phyloP scores from a whole-genome alignment of 371 early-diverging fungal genomes.

The Mucor sp. region DNA sequence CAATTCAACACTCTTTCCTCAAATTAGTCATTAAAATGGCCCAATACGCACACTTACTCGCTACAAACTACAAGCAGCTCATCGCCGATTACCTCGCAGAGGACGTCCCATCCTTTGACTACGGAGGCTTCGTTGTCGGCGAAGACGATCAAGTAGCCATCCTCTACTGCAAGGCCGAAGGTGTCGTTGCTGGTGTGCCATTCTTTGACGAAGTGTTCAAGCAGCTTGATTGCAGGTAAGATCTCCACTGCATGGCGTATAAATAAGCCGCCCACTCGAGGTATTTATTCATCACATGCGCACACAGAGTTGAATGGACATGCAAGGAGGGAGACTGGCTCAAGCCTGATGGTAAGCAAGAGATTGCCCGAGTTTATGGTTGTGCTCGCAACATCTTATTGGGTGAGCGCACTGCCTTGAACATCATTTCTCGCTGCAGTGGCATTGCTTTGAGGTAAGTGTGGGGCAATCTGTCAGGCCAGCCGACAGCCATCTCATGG shows the following conservation, averaged over 20 bases:
- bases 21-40: slow-evolving; percentile 25
- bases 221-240: slow-evolving; percentile 85
- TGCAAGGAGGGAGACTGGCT: slow-evolving; percentile 80
- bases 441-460: slow-evolving; percentile 87
- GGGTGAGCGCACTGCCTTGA: slow-evolving; percentile 95
- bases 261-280: background rate
- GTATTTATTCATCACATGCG: slow-evolving; percentile 17
- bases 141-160: slow-evolving; percentile 82
- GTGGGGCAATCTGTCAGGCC: background rate
- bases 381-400: slow-evolving; percentile 83
- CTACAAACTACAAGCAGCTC: slow-evolving; percentile 67
- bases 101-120: slow-evolving; percentile 97
- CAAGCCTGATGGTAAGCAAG: slow-evolving; percentile 66
- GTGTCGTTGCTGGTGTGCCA: slow-evolving; percentile 93
- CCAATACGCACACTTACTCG: slow-evolving; percentile 66
- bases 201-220: slow-evolving; percentile 95
- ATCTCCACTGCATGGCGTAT: background rate
- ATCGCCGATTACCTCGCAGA: slow-evolving; percentile 87
- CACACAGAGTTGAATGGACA: slow-evolving; percentile 83
- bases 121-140: slow-evolving; percentile 96
- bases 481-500: too few relatives aligned
- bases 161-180: slow-evolving; percentile 89
- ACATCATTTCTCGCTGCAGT: slow-evolving; percentile 92
- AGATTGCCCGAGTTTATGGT: slow-evolving; percentile 85
- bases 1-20: background rate